Evolutionary conservation across 2,329 filamentous ascomycete species (phyloP), one percentile per base, ranked within the genome.

Genomic region (Madurella fahalii): DNA sequence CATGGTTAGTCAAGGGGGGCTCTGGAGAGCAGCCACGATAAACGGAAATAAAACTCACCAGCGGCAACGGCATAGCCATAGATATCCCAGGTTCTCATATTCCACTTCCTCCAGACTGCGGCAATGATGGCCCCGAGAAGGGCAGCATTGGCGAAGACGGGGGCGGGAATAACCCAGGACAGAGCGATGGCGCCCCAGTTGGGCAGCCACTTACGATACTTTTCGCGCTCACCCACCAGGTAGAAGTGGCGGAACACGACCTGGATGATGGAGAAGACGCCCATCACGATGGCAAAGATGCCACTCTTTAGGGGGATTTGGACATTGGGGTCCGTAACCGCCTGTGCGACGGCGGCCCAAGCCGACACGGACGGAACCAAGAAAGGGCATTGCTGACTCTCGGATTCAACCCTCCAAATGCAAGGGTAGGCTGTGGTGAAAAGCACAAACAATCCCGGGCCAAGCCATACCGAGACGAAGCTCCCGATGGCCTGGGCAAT

Each of bases 371-470:
- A 85, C 3, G 85, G 85, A 1, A 81, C 81, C 9, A 68, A 64
- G 71, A 88, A 89, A 32, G 79, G 70, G 65, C 85, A 88, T 12
- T 72, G 71, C 5, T 75, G 70, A 1, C 70, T 71, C 2, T 71
- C 65, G 16, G 34, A 11, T 12, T 70, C 59, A 55, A 78, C 72
- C 65, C 82, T 32, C 54, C 54, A 77, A 61, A 88, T 84, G 65
- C 85, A 88, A 1, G 84, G 85, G 67, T 89, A 88, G 0, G 85
- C 85, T 5, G 78, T 77, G 58, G 82, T 78, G 72, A 87, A 87
- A 43, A 87, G 78, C 34, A 86, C 79, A 64, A 87, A 88, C 61
- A 88, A 77, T 9, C 81, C 83, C 1, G 84, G 84, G 0, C 84
- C 82, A 12, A 88, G 71, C 71, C 86, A 86, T 61, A 86, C 75